These are phyloP conservation scores for Fusarium sp. DNA, from an alignment of 2,329 filamentous ascomycete species.

Conservation along the genomic window DNA sequence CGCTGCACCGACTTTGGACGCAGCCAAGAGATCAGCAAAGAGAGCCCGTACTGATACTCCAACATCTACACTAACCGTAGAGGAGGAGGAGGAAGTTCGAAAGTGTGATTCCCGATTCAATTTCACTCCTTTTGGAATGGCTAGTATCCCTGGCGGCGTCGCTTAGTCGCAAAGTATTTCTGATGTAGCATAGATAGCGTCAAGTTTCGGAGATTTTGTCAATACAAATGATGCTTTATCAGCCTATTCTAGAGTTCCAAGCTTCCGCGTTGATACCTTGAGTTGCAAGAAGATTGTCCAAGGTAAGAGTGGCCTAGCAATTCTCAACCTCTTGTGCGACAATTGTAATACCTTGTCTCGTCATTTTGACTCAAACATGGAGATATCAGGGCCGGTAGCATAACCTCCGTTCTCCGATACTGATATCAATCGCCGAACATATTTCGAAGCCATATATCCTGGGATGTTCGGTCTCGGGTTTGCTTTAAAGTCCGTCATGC, in stretches of 20 bases:
- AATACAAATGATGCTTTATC: constrained; percentile 9
- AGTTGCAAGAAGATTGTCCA: neutral
- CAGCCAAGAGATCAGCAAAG: constrained; percentile 55
- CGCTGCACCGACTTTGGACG: constrained; percentile 2
- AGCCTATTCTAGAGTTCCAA: constrained; percentile 5
- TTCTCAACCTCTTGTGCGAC: constrained; percentile 15
- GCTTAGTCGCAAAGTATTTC: neutral
- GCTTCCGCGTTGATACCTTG: constrained; percentile 7
- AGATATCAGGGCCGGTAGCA: neutral
- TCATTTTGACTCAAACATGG: constrained; percentile 23
- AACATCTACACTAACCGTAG: constrained; percentile 56
- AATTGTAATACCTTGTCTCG: constrained; percentile 22
- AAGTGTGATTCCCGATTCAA: constrained; percentile 45
- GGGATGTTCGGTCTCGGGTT: constrained; percentile 30
- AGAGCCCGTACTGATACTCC: constrained; percentile 54
- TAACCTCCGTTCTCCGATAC: neutral
- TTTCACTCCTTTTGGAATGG: constrained; percentile 35
- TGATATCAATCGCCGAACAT: neutral
- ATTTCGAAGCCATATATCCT: neutral
- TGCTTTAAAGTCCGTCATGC: constrained; percentile 32
- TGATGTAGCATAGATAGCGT: neutral
- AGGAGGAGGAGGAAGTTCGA: constrained; percentile 60
- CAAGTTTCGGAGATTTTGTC: neutral
- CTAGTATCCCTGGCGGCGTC: neutral
- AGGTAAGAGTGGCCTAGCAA: constrained; percentile 1